Base-by-base conservation (phyloP, 495 filamentous ascomycete genomes). In the Aspergillus cavernicola region DNA sequence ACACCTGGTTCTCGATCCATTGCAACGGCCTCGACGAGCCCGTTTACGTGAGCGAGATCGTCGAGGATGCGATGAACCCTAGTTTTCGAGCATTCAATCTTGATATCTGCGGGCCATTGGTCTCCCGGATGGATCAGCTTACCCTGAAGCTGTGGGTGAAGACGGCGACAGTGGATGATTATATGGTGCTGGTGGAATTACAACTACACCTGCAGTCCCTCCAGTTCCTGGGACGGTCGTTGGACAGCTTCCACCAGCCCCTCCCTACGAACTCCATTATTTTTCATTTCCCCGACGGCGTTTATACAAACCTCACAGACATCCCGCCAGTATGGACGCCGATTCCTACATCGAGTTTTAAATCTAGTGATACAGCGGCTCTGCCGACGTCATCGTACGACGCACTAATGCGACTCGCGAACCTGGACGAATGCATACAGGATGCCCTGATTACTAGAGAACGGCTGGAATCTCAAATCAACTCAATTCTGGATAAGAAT, bases 1-100 rank as follows among this genome's bases (percentile, higher is more conserved):
- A 96, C 67, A 82, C 84, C 9, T 97, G 95, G 80, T 95, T 96
- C 66, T 86, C 89, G 0, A 68, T 98, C 20, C 92, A 96, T 69
- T 82, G 81, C 53, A 76, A 79, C 7, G 79, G 71, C 1, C 66
- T 78, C 39, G 68, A 80, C 32, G 85, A 88, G 16, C 92, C 93
- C 0, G 69, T 97, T 19, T 98, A 97, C 66, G 83, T 96, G 64
- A 96, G 90, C 69, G 93, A 98, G 72, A 73, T 87, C 35, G 76
- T 84, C 13, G 80, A 87, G 54, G 83, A 83, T 64, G 80, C 88
- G 13, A 92, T 89, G 79, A 97, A 97, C 69, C 92, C 92, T 35
- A 88, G 83, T 61, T 98, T 96, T 65, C 83, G 85, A 35, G 83
- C 85, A 52, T 95, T 97, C 66, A 90, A 97, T 53, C 77, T 97